These are phyloP conservation scores for Taphrina betulina DNA, from an alignment of 1,139 yeast species.

Conservation along the genomic window DNA sequence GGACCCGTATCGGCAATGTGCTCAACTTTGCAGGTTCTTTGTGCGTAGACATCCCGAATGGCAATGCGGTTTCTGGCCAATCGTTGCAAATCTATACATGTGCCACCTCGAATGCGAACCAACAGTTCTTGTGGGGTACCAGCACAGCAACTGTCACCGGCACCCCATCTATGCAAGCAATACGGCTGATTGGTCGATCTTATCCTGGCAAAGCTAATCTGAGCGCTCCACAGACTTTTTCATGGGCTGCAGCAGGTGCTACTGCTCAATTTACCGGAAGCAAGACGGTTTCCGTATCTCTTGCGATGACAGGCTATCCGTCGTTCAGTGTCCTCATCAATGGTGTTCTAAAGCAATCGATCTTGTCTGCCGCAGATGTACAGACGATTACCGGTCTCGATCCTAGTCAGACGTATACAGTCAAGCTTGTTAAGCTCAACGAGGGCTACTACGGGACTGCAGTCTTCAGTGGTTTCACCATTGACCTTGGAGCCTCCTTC, in stretches of 20 bases:
- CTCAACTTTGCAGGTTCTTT: no score
- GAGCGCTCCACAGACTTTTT: background rate
- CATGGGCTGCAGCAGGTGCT: background rate
- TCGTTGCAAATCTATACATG: background rate
- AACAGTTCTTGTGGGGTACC: background rate
- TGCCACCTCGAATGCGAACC: background rate
- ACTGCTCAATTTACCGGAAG: background rate
- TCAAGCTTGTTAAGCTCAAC: background rate
- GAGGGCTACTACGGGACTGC: background rate
- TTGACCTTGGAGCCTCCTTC: background rate
- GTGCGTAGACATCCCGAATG: background rate
- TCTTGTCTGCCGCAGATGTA: background rate
- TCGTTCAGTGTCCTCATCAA: background rate
- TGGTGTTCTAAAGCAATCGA: background rate
- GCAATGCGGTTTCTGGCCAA: background rate
- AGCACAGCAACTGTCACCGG: background rate
- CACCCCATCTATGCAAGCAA: background rate
- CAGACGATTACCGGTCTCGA: background rate
- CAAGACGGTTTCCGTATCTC: background rate
- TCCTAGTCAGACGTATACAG: background rate
- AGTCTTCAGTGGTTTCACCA: background rate
- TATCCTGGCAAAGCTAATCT: background rate
- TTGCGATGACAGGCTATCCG: background rate
- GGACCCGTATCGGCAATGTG: background rate
- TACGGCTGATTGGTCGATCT: background rate